phyloP scores from a whole-genome alignment of 371 early-diverging fungal species.

The Chytridiales sp. region DNA sequence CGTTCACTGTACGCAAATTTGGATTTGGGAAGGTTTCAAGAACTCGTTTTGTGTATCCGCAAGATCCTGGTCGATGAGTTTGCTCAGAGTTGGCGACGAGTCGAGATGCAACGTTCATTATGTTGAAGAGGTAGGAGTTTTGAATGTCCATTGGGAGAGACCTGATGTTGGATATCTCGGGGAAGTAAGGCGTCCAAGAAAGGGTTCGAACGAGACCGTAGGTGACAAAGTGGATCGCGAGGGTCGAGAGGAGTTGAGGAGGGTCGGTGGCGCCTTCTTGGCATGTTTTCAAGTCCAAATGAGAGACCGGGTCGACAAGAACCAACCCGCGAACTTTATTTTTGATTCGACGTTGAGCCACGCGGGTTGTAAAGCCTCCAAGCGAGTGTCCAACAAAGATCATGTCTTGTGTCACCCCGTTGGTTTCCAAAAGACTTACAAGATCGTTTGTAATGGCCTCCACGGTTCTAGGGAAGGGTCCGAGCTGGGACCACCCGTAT shows the following conservation, averaged over 20 bases:
- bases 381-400: slow-evolving; percentile 14
- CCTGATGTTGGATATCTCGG: slow-evolving; percentile 13
- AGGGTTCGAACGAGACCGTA: slow-evolving; percentile 5
- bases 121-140: slow-evolving; percentile 7
- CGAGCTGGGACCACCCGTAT: slow-evolving; percentile 8
- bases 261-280: background rate
- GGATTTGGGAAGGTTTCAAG: slow-evolving; percentile 2
- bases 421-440: slow-evolving; percentile 1
- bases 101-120: background rate
- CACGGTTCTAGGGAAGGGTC: slow-evolving; percentile 12
- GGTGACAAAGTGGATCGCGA: slow-evolving; percentile 3
- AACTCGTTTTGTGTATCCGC: slow-evolving; percentile 3
- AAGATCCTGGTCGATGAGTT: background rate
- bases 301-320: slow-evolving; percentile 10
- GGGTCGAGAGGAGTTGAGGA: background rate
- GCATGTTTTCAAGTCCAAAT: slow-evolving; percentile 6
- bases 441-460: slow-evolving; percentile 5
- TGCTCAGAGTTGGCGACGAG: slow-evolving; percentile 6
- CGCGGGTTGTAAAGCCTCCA: slow-evolving; percentile 8
- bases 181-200: slow-evolving; percentile 6
- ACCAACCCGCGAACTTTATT: slow-evolving; percentile 12
- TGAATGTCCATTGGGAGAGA: background rate
- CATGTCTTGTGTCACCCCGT: slow-evolving; percentile 9
- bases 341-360: slow-evolving; percentile 3
- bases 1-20: background rate